phyloP scores from a whole-genome alignment of 2,329 filamentous ascomycete species.

The Fusarium clavum region DNA sequence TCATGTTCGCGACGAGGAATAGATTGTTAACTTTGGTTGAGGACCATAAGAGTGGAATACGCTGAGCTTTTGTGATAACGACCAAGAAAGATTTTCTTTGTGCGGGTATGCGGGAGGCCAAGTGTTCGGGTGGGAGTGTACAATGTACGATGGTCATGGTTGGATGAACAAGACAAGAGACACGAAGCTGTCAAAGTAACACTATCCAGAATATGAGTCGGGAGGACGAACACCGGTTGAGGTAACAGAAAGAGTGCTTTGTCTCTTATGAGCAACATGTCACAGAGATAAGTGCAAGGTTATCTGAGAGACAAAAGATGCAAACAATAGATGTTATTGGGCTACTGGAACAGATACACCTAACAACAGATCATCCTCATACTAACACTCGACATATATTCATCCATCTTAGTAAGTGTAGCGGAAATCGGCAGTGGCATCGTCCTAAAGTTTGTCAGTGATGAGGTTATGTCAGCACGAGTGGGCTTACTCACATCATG shows the following conservation, averaged over 20 bases:
- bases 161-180: constrained; percentile 39
- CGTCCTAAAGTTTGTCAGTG: constrained; percentile 41
- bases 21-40: neutral
- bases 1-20: constrained; percentile 27
- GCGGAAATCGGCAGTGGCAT: constrained; percentile 48
- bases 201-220: constrained; percentile 22
- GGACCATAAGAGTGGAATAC: neutral
- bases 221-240: constrained; percentile 22
- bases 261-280: constrained; percentile 18
- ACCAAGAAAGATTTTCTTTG: constrained; percentile 11
- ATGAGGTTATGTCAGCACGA: constrained; percentile 5
- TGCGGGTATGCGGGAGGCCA: constrained; percentile 9
- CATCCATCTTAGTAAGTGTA: constrained; percentile 49
- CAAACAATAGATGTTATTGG: constrained; percentile 19
- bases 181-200: constrained; percentile 33
- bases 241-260: constrained; percentile 14
- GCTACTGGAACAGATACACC: constrained; percentile 22
- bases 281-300: constrained; percentile 22
- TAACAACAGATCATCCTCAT: neutral
- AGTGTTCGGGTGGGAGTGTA: constrained; percentile 26
- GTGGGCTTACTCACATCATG: constrained; percentile 58
- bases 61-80: constrained; percentile 9
- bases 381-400: neutral
- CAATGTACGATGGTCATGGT: constrained; percentile 34
- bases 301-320: constrained; percentile 2